A percentile compares a stretch with the other conserved stretches of the same genome.
Evolutionary conservation across 768 basidiomycete genomes (phyloP).

Genomic region (Boletus sensibilis): DNA sequence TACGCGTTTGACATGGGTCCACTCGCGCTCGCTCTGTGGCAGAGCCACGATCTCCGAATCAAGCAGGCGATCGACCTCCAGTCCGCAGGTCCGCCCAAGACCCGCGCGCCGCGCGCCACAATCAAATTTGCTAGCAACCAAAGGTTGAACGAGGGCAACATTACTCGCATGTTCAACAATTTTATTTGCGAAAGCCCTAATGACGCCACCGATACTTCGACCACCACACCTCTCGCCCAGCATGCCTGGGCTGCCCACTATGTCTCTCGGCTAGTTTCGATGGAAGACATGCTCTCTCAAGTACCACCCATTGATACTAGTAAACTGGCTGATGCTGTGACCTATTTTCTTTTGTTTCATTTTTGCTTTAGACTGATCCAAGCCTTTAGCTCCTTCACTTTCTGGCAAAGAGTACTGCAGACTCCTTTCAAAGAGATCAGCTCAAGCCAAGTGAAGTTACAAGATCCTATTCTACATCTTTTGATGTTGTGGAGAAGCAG

Average conservation of each 20-base stretch:
- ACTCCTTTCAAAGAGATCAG: conserved; percentile 27
- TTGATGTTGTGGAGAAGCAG: conserved; percentile 9
- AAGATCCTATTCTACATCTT: conserved; percentile 20
- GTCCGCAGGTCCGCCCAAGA: conserved; percentile 10
- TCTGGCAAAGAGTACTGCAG: conserved; percentile 25
- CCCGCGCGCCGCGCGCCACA: conserved; percentile 22
- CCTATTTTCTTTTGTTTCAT: background rate
- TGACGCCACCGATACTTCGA: background rate
- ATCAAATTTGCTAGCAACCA: conserved; percentile 15
- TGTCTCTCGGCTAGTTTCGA: conserved; percentile 20
- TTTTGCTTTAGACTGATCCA: background rate
- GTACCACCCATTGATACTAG: conserved; percentile 30
- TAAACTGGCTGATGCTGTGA: conserved; percentile 24
- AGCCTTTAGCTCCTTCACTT: conserved; percentile 25
- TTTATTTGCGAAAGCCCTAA: conserved; percentile 3
- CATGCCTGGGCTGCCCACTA: conserved; percentile 35
- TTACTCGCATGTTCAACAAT: conserved; percentile 12
- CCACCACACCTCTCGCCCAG: conserved; percentile 24
- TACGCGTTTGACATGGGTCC: conserved; percentile 33
- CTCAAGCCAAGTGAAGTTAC: conserved; percentile 27
- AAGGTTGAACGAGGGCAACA: conserved; percentile 14
- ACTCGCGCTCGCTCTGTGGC: conserved; percentile 32
- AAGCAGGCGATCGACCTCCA: conserved; percentile 34
- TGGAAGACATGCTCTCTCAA: conserved; percentile 22
- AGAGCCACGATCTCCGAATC: conserved; percentile 34